Base-by-base conservation (phyloP, 768 basidiomycete species). In the Floccularia luteovirens region DNA sequence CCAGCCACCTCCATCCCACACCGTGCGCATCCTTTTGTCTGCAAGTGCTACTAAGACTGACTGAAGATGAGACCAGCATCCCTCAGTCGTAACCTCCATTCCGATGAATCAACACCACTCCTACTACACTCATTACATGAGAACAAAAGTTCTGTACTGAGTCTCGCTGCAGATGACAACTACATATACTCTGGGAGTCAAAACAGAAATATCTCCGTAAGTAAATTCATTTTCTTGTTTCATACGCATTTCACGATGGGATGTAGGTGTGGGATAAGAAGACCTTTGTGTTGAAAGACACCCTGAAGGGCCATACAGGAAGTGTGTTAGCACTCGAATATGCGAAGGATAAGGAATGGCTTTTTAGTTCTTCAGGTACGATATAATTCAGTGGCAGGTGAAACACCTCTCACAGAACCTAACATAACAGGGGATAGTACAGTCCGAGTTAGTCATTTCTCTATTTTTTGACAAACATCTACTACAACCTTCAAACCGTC, bases 291-390 rank as follows among this genome's bases (percentile, higher is more conserved):
- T 66, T 88, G 22, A 77, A 79, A 53, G 69, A 74, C 22, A 78
- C 76, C 11, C 69, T 94, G 8, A 64, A 72, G 13, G 92, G 91
- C 2, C 92, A 94, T 55, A 82, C 81, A 0, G 89, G 85, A 5
- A 88, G 86, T 46, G 80, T 96, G 2, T 69, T 96, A 16, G 81
- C 82, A 6, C 64, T 96, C 34, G 82, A 85, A 49, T 75, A 85
- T 45, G 84, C 82, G 5, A 61, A 74, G 39, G 82, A 86, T 40
- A 82, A 78, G 52, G 66, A 74, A 33, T 94, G 91, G 91, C 55
- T 96, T 20, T 87, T 96, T 53, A 94, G 91, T 47, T 82, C 90
- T 3, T 91, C 90, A 33, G 86, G 90, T 87, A 19, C n/a, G 23
- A 30, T 30, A 10, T 30, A 30, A 30, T 30, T 30, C 14, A 8